Evolutionary conservation across 805 yeast species (phyloP).

Genomic region (Ogataea parapolymorpha): DNA sequence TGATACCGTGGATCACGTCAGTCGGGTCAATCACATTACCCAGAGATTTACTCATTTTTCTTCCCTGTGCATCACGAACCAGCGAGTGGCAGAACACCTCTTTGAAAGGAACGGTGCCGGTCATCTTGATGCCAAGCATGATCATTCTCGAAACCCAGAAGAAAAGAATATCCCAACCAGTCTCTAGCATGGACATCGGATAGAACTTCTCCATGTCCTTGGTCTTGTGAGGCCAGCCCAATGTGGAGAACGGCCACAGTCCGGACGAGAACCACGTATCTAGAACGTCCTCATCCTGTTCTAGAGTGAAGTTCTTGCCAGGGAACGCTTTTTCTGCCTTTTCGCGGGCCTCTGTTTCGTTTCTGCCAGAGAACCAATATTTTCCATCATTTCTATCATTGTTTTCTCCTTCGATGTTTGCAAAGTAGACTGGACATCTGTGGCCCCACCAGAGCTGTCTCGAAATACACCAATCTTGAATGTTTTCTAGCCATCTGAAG

Average conservation of each 20-base stretch:
- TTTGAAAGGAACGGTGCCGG: slow-evolving; percentile 87
- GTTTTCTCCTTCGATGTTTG: slow-evolving; percentile 71
- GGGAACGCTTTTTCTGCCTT: slow-evolving; percentile 79
- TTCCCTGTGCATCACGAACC: slow-evolving; percentile 98
- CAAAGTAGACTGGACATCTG: slow-evolving; percentile 94
- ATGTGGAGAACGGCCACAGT: slow-evolving; percentile 94
- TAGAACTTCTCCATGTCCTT: slow-evolving; percentile 71
- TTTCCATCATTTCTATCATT: slow-evolving; percentile 59
- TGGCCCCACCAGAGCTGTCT: slow-evolving; percentile 95
- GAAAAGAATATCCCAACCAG: slow-evolving; percentile 99
- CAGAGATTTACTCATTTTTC: slow-evolving; percentile 96
- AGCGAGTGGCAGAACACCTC: slow-evolving; percentile 98
- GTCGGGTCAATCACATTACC: slow-evolving; percentile 97
- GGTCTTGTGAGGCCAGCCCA: slow-evolving; percentile 89
- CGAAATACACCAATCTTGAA: slow-evolving; percentile 99
- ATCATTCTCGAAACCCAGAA: slow-evolving; percentile 99
- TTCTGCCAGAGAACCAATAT: slow-evolving; percentile 91
- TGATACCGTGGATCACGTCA: slow-evolving; percentile 88
- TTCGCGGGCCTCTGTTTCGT: slow-evolving; percentile 72
- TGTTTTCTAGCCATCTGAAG: slow-evolving; percentile 91
- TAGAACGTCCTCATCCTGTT: slow-evolving; percentile 96
- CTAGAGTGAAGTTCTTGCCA: slow-evolving; percentile 63
- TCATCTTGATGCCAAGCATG: slow-evolving; percentile 81
- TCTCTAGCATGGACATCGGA: slow-evolving; percentile 93
- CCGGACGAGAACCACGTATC: slow-evolving; percentile 99